phyloP scores from a whole-genome alignment of 257 asterid species.

The Primulina eburnea region DNA sequence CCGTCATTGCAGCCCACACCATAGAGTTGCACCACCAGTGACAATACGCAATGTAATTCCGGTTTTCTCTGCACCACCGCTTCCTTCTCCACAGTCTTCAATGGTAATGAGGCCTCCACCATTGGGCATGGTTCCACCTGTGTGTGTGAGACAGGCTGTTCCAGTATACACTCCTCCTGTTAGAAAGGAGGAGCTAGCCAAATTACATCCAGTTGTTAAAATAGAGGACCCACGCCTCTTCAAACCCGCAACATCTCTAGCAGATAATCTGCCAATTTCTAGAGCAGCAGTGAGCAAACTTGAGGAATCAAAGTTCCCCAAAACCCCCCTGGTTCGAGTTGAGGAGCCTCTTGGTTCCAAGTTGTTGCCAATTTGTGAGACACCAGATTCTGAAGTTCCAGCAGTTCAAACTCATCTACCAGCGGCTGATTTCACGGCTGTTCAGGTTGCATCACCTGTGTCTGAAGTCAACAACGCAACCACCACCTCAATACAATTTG shows the following conservation, averaged over 20 bases:
- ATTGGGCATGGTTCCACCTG: conserved; percentile 60
- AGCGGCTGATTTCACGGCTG: conserved; percentile 20
- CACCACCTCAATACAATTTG: conserved; percentile 27
- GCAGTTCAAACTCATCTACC: conserved; percentile 26
- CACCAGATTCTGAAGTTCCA: conserved; percentile 30
- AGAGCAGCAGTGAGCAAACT: conserved; percentile 29
- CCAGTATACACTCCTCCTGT: conserved; percentile 60
- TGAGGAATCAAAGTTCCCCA: conserved; percentile 29
- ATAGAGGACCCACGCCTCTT: conserved; percentile 44
- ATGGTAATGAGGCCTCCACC: conserved; percentile 53
- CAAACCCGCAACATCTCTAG: conserved; percentile 25
- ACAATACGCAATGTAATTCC: conserved; percentile 73
- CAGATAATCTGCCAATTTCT: conserved; percentile 32
- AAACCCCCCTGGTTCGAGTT: conserved; percentile 30
- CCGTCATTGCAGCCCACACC: conserved; percentile 62
- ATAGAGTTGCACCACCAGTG: conserved; percentile 78
- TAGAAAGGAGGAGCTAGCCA: conserved; percentile 46
- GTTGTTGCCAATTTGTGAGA: conserved; percentile 22
- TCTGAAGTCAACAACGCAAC: conserved; percentile 24
- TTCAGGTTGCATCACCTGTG: conserved; percentile 29
- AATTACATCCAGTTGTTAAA: conserved; percentile 38
- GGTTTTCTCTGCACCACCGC: conserved; percentile 85
- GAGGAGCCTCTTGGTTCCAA: conserved; percentile 34
- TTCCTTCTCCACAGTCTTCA: conserved; percentile 54
- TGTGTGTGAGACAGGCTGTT: conserved; percentile 55